Base-by-base conservation (phyloP, 2,329 filamentous ascomycete species). In the Acrocalymma vagum region DNA sequence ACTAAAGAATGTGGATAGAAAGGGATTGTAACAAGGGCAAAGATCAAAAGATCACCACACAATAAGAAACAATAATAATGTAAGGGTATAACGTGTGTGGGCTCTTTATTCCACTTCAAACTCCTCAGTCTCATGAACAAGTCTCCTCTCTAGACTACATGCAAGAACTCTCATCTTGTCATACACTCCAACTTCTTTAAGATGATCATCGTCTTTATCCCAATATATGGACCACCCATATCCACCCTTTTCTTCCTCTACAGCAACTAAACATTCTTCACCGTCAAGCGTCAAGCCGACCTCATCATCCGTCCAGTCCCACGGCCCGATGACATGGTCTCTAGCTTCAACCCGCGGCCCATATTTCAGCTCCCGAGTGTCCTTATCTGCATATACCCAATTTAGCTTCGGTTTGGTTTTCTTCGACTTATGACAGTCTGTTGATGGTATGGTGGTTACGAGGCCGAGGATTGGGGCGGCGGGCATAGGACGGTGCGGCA, bases 321-420 rank as follows among this genome's bases (percentile, higher is more conserved):
- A 95, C 3, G 87, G 85, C 15, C 90, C 90, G 35, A 92, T 81
- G 43, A 85, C 73, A 67, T 95, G 87, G 20, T 78, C 82, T 32
- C 85, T 75, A 24, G 87, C 90, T 50, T 88, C 85, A 28, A 82
- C 83, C n/a, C 88, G 82, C 7, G 84, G 83, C 3, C 84, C 83
- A 54, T 86, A 85, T 51, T 78, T 81, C 24, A 86, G 45, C 60
- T 85, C 79, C 29, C 80, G 69, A 1, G 82, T 85, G 10, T 80
- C 67, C 23, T 75, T 77, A 59, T 87, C 81, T 3, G 81, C 78
- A 53, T 84, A 88, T 14, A 88, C 76, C 85, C 85, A 88, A 48
- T 86, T 86, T 37, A 88, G 65, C 62, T 84, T 79, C 0, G 84
- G 84, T 23, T 65, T 65, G 10, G 35, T 20, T 6, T 24, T 17